Evolutionary conservation across 2,329 filamentous ascomycete genomes (phyloP).

Genomic region (Fusarium fujikuroi): DNA sequence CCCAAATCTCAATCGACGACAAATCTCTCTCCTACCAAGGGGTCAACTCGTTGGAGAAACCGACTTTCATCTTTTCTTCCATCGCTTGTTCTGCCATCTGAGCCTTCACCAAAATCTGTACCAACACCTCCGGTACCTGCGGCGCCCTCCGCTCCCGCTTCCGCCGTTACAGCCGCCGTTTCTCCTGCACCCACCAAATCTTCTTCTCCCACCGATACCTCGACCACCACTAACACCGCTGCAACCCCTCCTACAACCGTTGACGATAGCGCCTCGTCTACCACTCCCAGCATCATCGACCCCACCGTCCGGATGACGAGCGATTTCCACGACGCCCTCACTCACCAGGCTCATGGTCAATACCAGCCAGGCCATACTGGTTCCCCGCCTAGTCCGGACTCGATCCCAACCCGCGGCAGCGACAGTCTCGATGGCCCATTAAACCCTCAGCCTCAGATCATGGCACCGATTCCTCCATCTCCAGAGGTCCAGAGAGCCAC

Average conservation of each 20-base stretch:
- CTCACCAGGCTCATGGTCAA: conserved; percentile 21
- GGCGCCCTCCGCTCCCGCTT: conserved; percentile 34
- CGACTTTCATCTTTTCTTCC: conserved; percentile 52
- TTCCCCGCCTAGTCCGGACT: conserved; percentile 30
- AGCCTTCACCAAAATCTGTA: conserved; percentile 41
- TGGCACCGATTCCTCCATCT: conserved; percentile 46
- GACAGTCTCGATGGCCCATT: conserved; percentile 37
- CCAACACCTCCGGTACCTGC: conserved; percentile 32
- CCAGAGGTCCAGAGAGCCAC: conserved; percentile 42
- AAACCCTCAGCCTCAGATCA: conserved; percentile 43
- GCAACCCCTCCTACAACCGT: conserved; percentile 36
- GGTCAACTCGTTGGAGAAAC: conserved; percentile 48
- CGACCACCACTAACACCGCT: conserved; percentile 37
- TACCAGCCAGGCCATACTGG: conserved; percentile 7
- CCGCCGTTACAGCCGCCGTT: conserved; percentile 19
- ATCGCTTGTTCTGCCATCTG: conserved; percentile 52
- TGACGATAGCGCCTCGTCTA: conserved; percentile 41
- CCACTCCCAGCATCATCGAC: conserved; percentile 40
- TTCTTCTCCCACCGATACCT: conserved; percentile 41
- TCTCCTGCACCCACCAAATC: conserved; percentile 40
- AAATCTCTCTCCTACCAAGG: conserved; percentile 26
- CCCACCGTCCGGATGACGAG: conserved; percentile 34
- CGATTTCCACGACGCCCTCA: conserved; percentile 33
- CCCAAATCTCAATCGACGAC: conserved; percentile 35
- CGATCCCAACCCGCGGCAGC: conserved; percentile 14